Base-by-base conservation (phyloP, 768 basidiomycete species). In the Phaeotremella skinneri region DNA sequence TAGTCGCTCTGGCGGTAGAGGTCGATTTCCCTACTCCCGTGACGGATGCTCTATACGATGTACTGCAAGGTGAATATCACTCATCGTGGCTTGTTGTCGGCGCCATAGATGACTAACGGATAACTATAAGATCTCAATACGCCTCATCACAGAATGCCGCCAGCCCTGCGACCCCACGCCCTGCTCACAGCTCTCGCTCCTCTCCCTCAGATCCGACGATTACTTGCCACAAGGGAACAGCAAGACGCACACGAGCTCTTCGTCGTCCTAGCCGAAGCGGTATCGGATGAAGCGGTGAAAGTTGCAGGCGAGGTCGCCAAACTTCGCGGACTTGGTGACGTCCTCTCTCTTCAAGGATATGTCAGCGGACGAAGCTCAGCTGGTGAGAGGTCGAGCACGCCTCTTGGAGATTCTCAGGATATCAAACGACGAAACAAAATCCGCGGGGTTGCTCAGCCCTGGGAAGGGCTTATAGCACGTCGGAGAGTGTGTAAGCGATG, bases 191-290 rank as follows among this genome's bases (percentile, higher is more conserved):
- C 85, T 2, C 82, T 93, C 29, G 83, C 85, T 17, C 74, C 80
- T 21, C 81, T 69, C 75, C 81, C 62, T 7, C 68, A 55, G 70
- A 80, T 62, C 29, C 74, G 69, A 7, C 58, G 73, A 20, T 66
- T 73, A 82, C 82, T 94, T 76, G 84, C 85, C 64, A 91, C 91
- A 1, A 86, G 90, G 13, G 91, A 96, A 73, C 94, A 98, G 74
- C 94, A 98, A 79, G 94, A 98, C 74, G 94, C 94, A 3, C 94
- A 98, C 72, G 94, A 98, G 73, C 82, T 98, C n/a, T 97, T 96
- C 79, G 87, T 94, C 67, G 85, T 97, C 30, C 80, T 97, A 7
- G 88, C 91, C 0, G 91, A 93, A 74, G 88, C 86, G 52, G 82
- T 97, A 66, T 90, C 90, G 78, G 87, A 86, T 61, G 94, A 98